Conservation (phyloP, 441 rosid species). For the Isatis lusitanica region DNA sequence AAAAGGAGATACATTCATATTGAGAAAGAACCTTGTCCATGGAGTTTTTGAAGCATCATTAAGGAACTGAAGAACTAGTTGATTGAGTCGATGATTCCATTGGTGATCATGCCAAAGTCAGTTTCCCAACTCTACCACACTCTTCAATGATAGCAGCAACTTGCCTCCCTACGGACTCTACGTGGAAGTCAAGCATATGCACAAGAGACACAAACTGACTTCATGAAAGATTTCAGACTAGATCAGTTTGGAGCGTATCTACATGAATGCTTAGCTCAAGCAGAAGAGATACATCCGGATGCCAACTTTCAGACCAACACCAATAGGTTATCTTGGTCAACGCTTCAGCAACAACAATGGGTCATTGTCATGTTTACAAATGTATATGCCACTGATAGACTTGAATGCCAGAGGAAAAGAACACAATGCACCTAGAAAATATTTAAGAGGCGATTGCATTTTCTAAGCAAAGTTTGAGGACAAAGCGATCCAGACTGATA, state of each 20-base stretch:
- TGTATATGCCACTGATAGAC: too few species aligned
- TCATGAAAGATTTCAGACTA: background rate
- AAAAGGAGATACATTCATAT: too few species aligned
- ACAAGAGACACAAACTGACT: background rate
- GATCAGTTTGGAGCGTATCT: background rate
- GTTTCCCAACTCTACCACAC: slow-evolving; percentile 8
- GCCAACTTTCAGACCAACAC: background rate
- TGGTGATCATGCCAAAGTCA: background rate
- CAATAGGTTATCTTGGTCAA: background rate
- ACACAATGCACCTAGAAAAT: too few species aligned
- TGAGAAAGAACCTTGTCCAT: too few species aligned
- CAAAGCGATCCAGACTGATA: too few species aligned
- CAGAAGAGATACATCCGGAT: background rate
- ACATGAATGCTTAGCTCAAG: background rate
- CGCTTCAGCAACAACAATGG: background rate
- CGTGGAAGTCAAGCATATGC: slow-evolving; percentile 1
- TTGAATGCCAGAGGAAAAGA: too few species aligned
- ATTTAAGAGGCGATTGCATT: too few species aligned
- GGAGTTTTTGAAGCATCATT: too few species aligned
- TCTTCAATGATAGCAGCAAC: background rate
- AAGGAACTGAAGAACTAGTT: too few species aligned
- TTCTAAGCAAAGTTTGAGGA: too few species aligned
- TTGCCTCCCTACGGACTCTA: background rate
- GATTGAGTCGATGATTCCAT: too few species aligned
- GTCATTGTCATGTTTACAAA: background rate